A percentile compares a stretch with the other conserved stretches of the same genome.
phyloP scores from a whole-genome alignment of 2,329 filamentous ascomycete species.

The Apiospora hydei region DNA sequence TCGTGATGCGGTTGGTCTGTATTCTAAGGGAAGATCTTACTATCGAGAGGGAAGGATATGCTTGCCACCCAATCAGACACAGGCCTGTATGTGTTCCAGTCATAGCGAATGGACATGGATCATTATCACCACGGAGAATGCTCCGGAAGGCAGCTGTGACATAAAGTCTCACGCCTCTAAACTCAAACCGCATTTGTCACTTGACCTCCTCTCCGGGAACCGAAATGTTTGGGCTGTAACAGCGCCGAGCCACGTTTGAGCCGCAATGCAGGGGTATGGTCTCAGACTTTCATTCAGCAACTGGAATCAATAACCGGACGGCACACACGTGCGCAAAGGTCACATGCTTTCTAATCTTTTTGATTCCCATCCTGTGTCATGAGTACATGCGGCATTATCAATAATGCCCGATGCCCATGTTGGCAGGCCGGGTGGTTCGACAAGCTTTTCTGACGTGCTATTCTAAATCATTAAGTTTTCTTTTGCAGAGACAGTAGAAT shows the following conservation, averaged over 20 bases:
- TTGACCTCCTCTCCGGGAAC: no score
- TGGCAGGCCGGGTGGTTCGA: no score
- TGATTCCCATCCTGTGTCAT: not conserved
- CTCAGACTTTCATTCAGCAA: not conserved
- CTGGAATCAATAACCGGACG: not conserved
- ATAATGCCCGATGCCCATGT: no score
- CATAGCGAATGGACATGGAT: not conserved
- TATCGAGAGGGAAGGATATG: not conserved
- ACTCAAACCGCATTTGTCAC: not conserved
- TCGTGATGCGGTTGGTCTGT: no score
- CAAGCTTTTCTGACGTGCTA: no score
- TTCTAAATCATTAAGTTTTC: no score
- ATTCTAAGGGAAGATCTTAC: not conserved
- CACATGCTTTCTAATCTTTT: not conserved
- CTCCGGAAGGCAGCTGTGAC: not conserved
- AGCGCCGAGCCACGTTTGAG: not conserved
- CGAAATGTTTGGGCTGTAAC: not conserved
- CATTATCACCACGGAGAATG: no score
- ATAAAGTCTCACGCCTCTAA: not conserved
- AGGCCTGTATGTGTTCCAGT: not conserved
- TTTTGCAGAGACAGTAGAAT: no score
- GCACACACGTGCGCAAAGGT: not conserved
- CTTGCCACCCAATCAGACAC: no score
- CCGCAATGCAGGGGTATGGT: not conserved
- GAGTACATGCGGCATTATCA: not conserved